Evolutionary conservation across 768 basidiomycete species (phyloP), one percentile per base, ranked within the genome.

Genomic region (Sporobolomyces roseus): DNA sequence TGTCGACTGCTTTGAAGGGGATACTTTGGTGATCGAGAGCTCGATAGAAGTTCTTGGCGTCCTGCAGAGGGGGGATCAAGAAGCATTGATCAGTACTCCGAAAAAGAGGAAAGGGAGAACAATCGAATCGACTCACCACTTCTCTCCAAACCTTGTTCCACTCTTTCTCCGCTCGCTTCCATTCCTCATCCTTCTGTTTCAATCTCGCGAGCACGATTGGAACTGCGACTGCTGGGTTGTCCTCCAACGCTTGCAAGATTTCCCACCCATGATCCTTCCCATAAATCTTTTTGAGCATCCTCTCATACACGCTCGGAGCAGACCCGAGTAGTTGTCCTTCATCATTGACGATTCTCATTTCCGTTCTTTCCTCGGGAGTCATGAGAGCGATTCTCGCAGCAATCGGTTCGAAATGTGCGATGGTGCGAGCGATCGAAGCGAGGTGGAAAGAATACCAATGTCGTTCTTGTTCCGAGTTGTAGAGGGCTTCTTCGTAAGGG

Each of bases 131-230:
- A 67, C 63, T 50, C 29, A 72, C 71, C 55, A 93, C 89, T 78
- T 97, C 94, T 58, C 92, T 84, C 96, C 96, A 98, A 21, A 92
- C 93, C 68, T 89, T 85, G 80, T 88, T 91, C 91, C 92, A 98
- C 79, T 97, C 93, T 33, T 94, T 84, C 78, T 93, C 90, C 33
- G 89, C 87, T 36, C 90, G 84, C 76, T 91, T 87, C 96, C 96
- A 99, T 77, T 99, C 96, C 68, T 96, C 93, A 78, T 97, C 90
- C 79, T 93, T 96, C 77, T 87, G 86, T 81, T 91, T 93, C 51
- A 99, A 82, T 14, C 96, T 86, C 49, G 84, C 82, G 3, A 98
- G 84, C 9, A 97, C 90, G 66, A 98, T 90, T 1, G 94, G 93
- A 13, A 97, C 87, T 2, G 93, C 86, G 54, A 93, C 87, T 52